These are phyloP conservation scores for Entomortierella parvispora DNA, from an alignment of 192 early-diverging fungal genomes.

Conservation along the genomic window DNA sequence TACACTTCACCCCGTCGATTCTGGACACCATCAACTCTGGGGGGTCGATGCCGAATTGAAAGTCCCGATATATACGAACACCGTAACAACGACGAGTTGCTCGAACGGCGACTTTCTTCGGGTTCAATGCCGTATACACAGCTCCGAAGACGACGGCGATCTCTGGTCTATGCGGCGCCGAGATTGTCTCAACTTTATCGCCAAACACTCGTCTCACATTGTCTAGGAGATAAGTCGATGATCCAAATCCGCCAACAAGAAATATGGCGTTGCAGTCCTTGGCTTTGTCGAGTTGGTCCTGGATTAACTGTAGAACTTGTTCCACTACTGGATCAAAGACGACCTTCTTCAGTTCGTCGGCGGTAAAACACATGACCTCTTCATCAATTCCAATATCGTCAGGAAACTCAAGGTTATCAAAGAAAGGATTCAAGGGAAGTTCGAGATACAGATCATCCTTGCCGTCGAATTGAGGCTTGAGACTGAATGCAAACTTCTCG, in stretches of 20 bases:
- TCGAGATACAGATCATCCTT: neutral
- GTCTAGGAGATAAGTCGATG: constrained; percentile 56
- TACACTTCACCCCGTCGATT: neutral
- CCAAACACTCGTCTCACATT: constrained; percentile 51
- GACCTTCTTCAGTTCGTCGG: constrained; percentile 1
- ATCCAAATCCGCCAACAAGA: constrained; percentile 60
- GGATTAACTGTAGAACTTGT: constrained; percentile 12
- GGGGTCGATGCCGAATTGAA: constrained; percentile 16
- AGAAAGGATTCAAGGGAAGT: constrained; percentile 7
- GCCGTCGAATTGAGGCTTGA: constrained; percentile 16
- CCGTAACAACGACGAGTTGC: constrained; percentile 31
- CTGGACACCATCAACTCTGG: neutral
- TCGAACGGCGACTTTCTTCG: constrained; percentile 26
- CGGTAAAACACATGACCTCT: constrained; percentile 1
- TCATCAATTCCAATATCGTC: constrained; percentile 13
- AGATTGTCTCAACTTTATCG: constrained; percentile 46
- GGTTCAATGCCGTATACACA: constrained; percentile 57
- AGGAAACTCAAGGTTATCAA: neutral
- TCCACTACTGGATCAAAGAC: constrained; percentile 16
- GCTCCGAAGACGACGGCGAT: constrained; percentile 61
- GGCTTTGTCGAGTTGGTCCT: constrained; percentile 13
- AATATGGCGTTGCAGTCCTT: constrained; percentile 45
- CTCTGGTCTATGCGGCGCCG: constrained; percentile 43
- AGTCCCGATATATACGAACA: neutral
- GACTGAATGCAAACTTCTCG: constrained; percentile 4